Base-by-base conservation (phyloP, 2,329 filamentous ascomycete genomes). In the Parastagonospora nodorum region DNA sequence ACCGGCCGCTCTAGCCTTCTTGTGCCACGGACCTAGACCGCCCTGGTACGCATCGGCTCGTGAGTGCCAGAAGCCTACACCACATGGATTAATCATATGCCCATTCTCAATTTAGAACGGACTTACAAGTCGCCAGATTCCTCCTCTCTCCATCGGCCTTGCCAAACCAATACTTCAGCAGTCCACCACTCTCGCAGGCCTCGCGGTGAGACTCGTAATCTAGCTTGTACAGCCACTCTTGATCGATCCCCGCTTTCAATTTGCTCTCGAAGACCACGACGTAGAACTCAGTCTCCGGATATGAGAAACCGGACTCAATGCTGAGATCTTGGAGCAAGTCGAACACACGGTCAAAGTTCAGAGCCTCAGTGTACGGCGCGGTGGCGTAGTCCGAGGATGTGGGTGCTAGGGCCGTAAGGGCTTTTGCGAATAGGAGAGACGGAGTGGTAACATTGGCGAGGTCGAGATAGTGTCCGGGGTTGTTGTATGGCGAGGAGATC, bases 161-260 rank as follows among this genome's bases (percentile, higher is more conserved):
- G 2, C 91, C 90, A 72, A 95, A 96, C 91, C 92, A 96, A 74
- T 97, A 96, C 73, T 96, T 96, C 67, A 96, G 75, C 67, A 97
- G 83, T 0, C 91, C 91, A 5, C 92, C 92, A 64, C 86, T 89
- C 33, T 82, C 82, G 14, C 87, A 87, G 10, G 92, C 92, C 71
- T 96, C 92, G 19, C 83, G 80, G 71, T 96, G 92, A 6, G 89
- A 89, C 51, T 85, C 85, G 67, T 87, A 86, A 74, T 96, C 92
- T 29, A 96, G 80, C 24, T 81, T 79, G 35, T 86, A 86, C 33
- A 96, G 81, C 51, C 88, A 80, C 9, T 83, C 82, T 51, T 85
- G 84, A 55, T 90, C 84, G 1, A 87, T 88, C 10, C 80, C 82
- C 2, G 82, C 79, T 32, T 86, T 85, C 48, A 96, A 84, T 57